Percentiles rank a stretch among this genome's conserved stretches.
These are phyloP conservation scores for Pseudogymnoascus sp. DNA, from an alignment of 2,329 filamentous ascomycete genomes.

Conservation along the genomic window DNA sequence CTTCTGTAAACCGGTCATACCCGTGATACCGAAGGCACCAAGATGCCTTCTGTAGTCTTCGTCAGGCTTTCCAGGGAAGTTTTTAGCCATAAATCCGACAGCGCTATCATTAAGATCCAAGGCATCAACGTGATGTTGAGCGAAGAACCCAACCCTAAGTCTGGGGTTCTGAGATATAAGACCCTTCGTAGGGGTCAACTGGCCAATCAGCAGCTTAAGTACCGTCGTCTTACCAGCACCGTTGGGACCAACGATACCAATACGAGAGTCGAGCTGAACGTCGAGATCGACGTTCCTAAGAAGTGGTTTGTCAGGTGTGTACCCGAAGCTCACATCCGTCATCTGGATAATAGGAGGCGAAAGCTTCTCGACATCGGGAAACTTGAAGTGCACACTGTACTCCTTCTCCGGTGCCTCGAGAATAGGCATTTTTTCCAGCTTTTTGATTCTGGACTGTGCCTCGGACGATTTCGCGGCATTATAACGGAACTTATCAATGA, in stretches of 20 bases:
- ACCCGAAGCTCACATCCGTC: conserved; percentile 86
- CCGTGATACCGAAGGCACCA: conserved; percentile 82
- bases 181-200: conserved; percentile 66
- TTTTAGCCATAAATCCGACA: conserved; percentile 92
- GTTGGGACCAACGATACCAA: conserved; percentile 98
- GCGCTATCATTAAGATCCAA: conserved; percentile 82
- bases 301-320: conserved; percentile 68
- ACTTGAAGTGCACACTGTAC: conserved; percentile 94
- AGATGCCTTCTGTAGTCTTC: conserved; percentile 95
- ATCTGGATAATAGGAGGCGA: conserved; percentile 98
- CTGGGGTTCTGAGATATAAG: conserved; percentile 83
- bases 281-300: conserved; percentile 85
- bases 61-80: conserved; percentile 81
- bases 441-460: conserved; percentile 98
- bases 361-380: conserved; percentile 95
- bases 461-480: conserved; percentile 98
- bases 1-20: conserved; percentile 92
- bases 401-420: conserved; percentile 84
- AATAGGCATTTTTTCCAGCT: conserved; percentile 92
- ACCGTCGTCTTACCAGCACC: conserved; percentile 98
- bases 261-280: conserved; percentile 94
- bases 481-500: conserved; percentile 99
- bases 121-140: conserved; percentile 96
- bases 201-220: conserved; percentile 92
- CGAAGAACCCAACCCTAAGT: conserved; percentile 90